Percentiles rank a stretch among this genome's conserved stretches.
These are phyloP conservation scores for Aspergillus caelatus DNA, from an alignment of 2,329 filamentous ascomycete genomes.

Conservation along the genomic window DNA sequence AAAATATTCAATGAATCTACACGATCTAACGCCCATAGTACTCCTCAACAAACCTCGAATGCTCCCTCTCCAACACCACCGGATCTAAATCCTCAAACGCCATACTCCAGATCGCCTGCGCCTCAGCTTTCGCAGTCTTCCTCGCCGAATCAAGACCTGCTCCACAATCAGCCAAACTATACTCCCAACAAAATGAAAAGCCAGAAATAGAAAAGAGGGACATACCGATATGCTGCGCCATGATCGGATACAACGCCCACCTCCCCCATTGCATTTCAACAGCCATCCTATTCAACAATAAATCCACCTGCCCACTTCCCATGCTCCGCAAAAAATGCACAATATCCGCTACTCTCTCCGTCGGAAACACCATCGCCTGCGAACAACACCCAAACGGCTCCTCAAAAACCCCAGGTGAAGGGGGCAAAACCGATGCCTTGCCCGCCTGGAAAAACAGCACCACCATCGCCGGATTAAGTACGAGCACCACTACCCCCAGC, in stretches of 20 bases:
- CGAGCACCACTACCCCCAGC: not conserved
- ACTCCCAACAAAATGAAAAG: not conserved
- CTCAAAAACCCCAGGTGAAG: constrained; percentile 24
- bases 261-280: not conserved
- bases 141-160: not conserved
- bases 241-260: not conserved
- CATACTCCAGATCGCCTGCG: not conserved
- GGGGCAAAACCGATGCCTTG: constrained; percentile 27
- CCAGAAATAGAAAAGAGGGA: not conserved
- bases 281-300: constrained; percentile 9
- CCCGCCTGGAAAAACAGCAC: constrained; percentile 29
- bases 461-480: constrained; percentile 22
- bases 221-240: not conserved
- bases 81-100: not conserved
- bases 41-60: not conserved
- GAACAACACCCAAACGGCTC: constrained; percentile 36
- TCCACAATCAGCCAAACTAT: not conserved
- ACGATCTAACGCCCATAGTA: not conserved
- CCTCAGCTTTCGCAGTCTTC: not conserved
- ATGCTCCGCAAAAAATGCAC: constrained; percentile 19
- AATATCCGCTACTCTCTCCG: constrained; percentile 21
- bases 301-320: constrained; percentile 28
- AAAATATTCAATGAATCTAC: not conserved
- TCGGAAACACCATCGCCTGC: constrained; percentile 36
- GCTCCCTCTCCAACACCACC: not conserved